Conservation (phyloP, 2,329 filamentous ascomycete species). For the Chaetomiaceae sp. region DNA sequence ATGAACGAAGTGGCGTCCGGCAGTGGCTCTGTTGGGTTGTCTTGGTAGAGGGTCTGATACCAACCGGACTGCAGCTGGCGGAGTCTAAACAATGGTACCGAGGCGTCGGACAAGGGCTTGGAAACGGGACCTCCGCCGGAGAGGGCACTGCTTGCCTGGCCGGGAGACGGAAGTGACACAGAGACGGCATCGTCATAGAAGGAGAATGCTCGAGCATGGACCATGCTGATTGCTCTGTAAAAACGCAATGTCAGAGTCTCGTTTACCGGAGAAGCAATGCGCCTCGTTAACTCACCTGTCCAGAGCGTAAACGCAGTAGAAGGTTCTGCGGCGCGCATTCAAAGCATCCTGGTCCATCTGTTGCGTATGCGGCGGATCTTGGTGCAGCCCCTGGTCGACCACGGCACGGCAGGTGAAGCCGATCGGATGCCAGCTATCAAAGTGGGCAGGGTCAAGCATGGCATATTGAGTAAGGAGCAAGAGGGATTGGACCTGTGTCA, state of each 20-base stretch:
- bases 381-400: conserved; percentile 86
- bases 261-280: background rate
- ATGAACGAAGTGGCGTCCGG: conserved; percentile 64
- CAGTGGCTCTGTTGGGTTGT: conserved; percentile 57
- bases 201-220: conserved; percentile 80
- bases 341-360: conserved; percentile 62
- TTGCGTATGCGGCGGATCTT: conserved; percentile 72
- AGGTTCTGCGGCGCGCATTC: conserved; percentile 74
- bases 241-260: conserved; percentile 8
- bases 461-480: conserved; percentile 83
- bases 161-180: conserved; percentile 60
- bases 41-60: conserved; percentile 85
- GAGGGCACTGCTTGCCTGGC: conserved; percentile 38
- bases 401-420: conserved; percentile 83
- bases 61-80: conserved; percentile 81
- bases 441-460: conserved; percentile 82
- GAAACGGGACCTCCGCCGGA: conserved; percentile 38
- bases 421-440: conserved; percentile 90
- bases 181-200: conserved; percentile 86
- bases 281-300: conserved; percentile 57
- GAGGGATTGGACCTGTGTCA: conserved; percentile 80
- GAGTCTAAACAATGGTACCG: conserved; percentile 72
- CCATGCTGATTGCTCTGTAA: conserved; percentile 74
- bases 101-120: conserved; percentile 56
- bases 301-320: conserved; percentile 84